Conservation (phyloP, 179 eudicot genomes). For the Camellia oleifera region DNA sequence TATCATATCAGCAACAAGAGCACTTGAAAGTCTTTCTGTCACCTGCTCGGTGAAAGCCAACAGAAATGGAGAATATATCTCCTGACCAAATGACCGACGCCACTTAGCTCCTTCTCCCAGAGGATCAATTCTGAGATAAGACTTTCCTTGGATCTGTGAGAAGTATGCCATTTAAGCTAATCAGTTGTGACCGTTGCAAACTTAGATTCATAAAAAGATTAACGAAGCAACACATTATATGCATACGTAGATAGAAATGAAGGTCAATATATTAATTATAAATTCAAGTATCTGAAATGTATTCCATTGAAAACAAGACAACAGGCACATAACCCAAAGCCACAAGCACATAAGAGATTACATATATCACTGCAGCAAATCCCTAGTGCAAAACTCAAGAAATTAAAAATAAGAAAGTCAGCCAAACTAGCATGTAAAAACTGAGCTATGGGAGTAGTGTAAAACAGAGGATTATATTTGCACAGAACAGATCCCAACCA, state of each 20-base stretch:
- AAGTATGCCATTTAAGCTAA: conserved; percentile 4
- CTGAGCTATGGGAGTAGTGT: too few species aligned
- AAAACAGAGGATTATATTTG: too few species aligned
- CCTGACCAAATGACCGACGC: conserved; percentile 88
- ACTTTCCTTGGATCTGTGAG: conserved; percentile 77
- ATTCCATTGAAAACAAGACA: background rate
- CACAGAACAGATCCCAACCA: too few species aligned
- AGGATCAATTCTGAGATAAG: conserved; percentile 65
- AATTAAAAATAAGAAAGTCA: background rate
- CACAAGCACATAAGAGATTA: background rate
- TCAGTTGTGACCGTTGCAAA: background rate
- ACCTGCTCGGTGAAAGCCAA: conserved; percentile 89
- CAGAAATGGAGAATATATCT: conserved; percentile 83
- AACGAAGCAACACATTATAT: background rate
- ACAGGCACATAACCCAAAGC: background rate
- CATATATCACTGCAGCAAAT: background rate
- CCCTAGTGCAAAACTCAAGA: background rate
- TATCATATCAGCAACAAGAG: background rate
- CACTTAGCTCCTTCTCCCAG: conserved; percentile 91
- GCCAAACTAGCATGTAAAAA: too few species aligned
- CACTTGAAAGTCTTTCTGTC: conserved; percentile 5
- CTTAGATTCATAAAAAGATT: too few species aligned
- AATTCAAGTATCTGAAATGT: background rate
- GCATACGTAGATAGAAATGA: background rate
- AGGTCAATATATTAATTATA: background rate